A percentile compares a stretch with the other conserved stretches of the same genome.
Conservation (phyloP, 2,329 filamentous ascomycete species). For the Xylariomycetidae sp. region DNA sequence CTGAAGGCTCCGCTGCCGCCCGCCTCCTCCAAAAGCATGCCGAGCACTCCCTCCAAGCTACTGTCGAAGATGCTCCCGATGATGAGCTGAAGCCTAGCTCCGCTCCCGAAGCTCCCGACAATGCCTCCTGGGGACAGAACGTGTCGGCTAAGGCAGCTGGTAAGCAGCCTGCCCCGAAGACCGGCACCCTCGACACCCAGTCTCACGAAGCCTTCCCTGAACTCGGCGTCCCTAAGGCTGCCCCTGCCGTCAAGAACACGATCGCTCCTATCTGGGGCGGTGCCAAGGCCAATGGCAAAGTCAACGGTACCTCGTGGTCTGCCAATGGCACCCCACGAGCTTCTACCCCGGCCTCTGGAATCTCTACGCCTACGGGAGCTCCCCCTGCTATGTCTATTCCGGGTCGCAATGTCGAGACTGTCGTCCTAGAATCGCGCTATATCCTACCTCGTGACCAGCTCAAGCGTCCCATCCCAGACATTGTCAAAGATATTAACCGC, state of each 20-base stretch:
- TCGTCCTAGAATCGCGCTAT: conserved; percentile 69
- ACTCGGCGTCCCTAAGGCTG: conserved; percentile 67
- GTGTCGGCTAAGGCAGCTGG: conserved; percentile 60
- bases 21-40: conserved; percentile 61
- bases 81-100: conserved; percentile 66
- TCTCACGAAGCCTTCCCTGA: conserved; percentile 94
- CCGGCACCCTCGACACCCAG: conserved; percentile 66
- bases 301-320: conserved; percentile 50
- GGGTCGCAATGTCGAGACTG: conserved; percentile 73
- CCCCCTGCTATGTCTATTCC: conserved; percentile 68
- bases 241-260: conserved; percentile 50
- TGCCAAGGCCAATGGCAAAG: conserved; percentile 46
- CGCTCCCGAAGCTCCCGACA: conserved; percentile 35
- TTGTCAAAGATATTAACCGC: conserved; percentile 87
- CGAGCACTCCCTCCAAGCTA: conserved; percentile 51
- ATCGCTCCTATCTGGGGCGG: conserved; percentile 73
- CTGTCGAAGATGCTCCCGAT: conserved; percentile 76
- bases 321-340: conserved; percentile 54
- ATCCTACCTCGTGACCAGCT: conserved; percentile 73
- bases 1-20: conserved; percentile 54
- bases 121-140: conserved; percentile 42
- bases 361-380: conserved; percentile 39
- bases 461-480: conserved; percentile 79
- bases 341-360: conserved; percentile 59
- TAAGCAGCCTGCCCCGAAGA: conserved; percentile 59